Evolutionary conservation across 2,329 filamentous ascomycete genomes (phyloP).

Genomic region (Fusarium xyrophilum): DNA sequence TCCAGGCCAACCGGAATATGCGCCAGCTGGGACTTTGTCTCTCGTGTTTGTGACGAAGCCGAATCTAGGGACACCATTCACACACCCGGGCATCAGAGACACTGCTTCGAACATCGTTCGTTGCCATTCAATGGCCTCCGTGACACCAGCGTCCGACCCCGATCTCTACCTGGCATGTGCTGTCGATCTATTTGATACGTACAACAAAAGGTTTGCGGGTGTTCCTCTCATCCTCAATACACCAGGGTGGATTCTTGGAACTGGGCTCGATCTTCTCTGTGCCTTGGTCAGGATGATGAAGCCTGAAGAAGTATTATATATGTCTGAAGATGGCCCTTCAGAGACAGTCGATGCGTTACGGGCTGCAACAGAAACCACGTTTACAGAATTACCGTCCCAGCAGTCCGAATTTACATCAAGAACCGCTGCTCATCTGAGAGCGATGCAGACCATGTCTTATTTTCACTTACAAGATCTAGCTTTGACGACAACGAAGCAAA

Average conservation of each 20-base stretch:
- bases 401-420: conserved; percentile 61
- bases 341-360: conserved; percentile 63
- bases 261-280: conserved; percentile 69
- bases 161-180: conserved; percentile 71
- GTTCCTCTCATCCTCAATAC: conserved; percentile 75
- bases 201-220: conserved; percentile 54
- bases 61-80: conserved; percentile 72
- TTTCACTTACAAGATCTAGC: conserved; percentile 60
- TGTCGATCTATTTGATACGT: conserved; percentile 66
- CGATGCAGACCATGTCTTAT: conserved; percentile 82
- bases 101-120: conserved; percentile 55
- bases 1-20: conserved; percentile 78
- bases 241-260: conserved; percentile 75
- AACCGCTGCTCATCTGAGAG: conserved; percentile 69
- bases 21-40: conserved; percentile 72
- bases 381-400: conserved; percentile 66
- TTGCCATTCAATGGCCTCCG: conserved; percentile 71
- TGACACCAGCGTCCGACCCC: conserved; percentile 70
- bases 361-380: conserved; percentile 50
- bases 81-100: conserved; percentile 56
- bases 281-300: conserved; percentile 61
- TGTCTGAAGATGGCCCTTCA: conserved; percentile 68
- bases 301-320: conserved; percentile 70
- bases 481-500: conserved; percentile 30
- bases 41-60: conserved; percentile 66